A percentile compares a stretch with the other conserved stretches of the same genome.
Conservation (phyloP, 1,284 basidiomycete species). For the Melampsora americana region DNA sequence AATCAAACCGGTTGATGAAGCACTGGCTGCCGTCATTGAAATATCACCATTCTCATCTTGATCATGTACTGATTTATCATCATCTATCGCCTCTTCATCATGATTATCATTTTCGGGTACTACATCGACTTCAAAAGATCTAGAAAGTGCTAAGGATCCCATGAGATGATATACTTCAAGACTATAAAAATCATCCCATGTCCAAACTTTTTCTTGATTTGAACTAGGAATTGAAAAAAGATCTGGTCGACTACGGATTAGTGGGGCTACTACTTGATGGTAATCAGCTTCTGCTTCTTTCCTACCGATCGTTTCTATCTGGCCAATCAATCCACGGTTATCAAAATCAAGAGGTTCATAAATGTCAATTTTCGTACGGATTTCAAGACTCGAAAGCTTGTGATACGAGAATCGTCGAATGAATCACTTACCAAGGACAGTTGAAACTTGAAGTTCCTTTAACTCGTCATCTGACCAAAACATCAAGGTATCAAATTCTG, state of each 20-base stretch:
- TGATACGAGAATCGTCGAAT: neutral
- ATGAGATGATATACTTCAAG: constrained; percentile 79
- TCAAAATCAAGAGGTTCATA: neutral
- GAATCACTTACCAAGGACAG: constrained; percentile 69
- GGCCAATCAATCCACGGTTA: constrained; percentile 41
- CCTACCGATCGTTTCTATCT: constrained; percentile 76
- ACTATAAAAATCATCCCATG: constrained; percentile 61
- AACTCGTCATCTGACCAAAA: constrained; percentile 80
- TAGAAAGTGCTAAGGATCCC: constrained; percentile 87
- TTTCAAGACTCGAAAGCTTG: neutral
- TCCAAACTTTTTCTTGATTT: constrained; percentile 44
- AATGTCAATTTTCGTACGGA: constrained; percentile 1
- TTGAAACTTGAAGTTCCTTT: constrained; percentile 73
- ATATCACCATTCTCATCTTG: constrained; percentile 48
- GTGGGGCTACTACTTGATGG: constrained; percentile 52
- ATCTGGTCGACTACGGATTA: constrained; percentile 64
- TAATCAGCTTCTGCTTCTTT: constrained; percentile 78
- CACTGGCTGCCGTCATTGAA: constrained; percentile 46
- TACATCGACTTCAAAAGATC: constrained; percentile 75
- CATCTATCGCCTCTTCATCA: constrained; percentile 54
- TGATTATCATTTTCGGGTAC: constrained; percentile 47
- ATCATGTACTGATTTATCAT: constrained; percentile 52
- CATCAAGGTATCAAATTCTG: constrained; percentile 83
- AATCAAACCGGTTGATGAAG: constrained; percentile 12
- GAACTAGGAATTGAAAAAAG: constrained; percentile 64